Evolutionary conservation across 345 rosid genomes (phyloP), one percentile per base, ranked within the genome.

Genomic region (Populus ilicifolia): DNA sequence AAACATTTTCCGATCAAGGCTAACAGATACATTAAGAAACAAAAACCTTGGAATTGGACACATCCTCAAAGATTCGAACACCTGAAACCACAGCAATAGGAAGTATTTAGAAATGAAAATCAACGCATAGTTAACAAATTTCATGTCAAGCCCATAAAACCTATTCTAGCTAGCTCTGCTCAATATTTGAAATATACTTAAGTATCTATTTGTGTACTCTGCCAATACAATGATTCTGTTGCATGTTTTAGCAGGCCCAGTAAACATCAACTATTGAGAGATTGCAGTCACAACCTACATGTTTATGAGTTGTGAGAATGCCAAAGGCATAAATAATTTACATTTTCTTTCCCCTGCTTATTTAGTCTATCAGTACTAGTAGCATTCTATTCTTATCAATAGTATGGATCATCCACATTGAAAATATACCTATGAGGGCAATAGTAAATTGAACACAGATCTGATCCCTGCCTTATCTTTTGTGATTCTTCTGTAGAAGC

Each of bases 21-120:
- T 44, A 11, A 20, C 71, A 35, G 10, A 64, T 8, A 74, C 2
- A 35, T 52, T 50, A 38, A 21, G 61, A 54, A 54, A 71, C 43
- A 64, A 65, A 79, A 90, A 95, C 99, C 99, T 95, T 95, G 74
- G 84, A 70, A 81, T 90, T 84, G 73, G 93, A 86, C 65, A 90
- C 87, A 79, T 95, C 97, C 87, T 95, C 98, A 84, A 95, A 90
- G 83, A 95, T 92, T 88, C 99, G 88, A 79, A 91, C 88, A 83
- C 99, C 98, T 95, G 90, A 83, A 86, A 89, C 73, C 76, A 82
- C 74, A 79, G 70, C 43, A 75, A 74, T 16, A 62, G 18, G 72
- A 77, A 50, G 46, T 63, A 74, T 59, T 65, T 30, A 59, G 54
- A 65, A 72, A 72, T 29, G 33, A 50, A 38, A 33, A 59, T 54